Base-by-base conservation (phyloP, 495 filamentous ascomycete genomes). In the Penicillium angulare region DNA sequence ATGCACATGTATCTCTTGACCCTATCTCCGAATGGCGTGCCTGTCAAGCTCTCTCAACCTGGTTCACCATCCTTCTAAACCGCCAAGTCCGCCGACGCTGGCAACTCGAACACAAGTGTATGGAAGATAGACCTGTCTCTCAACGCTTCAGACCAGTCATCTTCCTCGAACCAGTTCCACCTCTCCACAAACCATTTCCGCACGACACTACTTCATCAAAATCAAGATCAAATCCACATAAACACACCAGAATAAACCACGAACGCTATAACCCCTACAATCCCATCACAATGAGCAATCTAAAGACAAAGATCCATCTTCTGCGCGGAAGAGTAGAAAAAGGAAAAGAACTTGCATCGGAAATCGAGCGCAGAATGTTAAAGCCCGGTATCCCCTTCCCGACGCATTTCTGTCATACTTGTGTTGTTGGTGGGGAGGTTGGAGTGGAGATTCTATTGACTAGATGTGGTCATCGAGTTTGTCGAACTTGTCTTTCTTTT, bases 341-440 rank as follows among this genome's bases (percentile, higher is more conserved):
- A 17, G 59, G 62, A 27, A 65, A 65, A 38, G 62, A 65, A 43
- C 60, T 65, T 15, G 56, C 52, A 8, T 39, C 49, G 3, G 56
- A 65, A 18, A 65, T 63, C 23, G 62, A 65, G 24, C 56, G 59
- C 8, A 60, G 62, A 20, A 57, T 60, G 56, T 24, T 18, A 8
- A 21, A 53, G 5, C 53, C 59, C 0, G 13, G 13, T 0, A 29
- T 60, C 7, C 4, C 3, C 1, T 65, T 47, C 29, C 62, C 62
- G 0, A 63, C 62, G 16, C 62, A 65, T 26, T 65, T 65, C 41
- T 65, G 62, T 17, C 60, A 65, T 36, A 63, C 53, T 0, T 65
- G 62, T 20, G 59, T 65, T 3, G 43, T 49, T 27, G 62, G 44
- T n/a, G 53, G 51, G 2, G 48, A 60, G 16, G 26, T 10, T 3